Conservation (phyloP, 169 alveolate species). For the Neospora caninum region DNA sequence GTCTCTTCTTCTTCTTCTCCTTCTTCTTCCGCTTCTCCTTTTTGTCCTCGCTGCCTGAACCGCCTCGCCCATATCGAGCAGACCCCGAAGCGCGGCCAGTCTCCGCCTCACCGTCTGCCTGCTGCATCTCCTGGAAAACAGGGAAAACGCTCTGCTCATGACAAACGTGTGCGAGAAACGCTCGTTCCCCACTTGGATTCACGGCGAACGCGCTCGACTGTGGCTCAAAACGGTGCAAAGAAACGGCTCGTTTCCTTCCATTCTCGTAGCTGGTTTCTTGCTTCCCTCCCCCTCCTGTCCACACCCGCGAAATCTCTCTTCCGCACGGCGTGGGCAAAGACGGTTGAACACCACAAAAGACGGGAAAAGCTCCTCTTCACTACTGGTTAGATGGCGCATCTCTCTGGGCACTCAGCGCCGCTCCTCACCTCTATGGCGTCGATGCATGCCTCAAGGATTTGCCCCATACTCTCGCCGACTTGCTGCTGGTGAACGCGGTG, state of each 20-base stretch:
- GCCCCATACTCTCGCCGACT: constrained; percentile 15
- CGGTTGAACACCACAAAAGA: not conserved
- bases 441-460: constrained; percentile 5
- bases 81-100: not conserved
- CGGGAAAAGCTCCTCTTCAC: too few species aligned
- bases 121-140: not conserved
- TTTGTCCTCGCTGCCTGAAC: not conserved
- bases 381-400: too few species aligned
- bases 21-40: constrained; percentile 9
- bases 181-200: too few species aligned
- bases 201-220: too few species aligned
- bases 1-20: constrained; percentile 6
- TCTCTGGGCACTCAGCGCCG: not conserved
- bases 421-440: constrained; percentile 39
- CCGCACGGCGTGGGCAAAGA: too few species aligned
- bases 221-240: too few species aligned
- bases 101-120: not conserved
- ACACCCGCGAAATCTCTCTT: too few species aligned
- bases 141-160: too few species aligned
- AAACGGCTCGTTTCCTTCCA: too few species aligned
- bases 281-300: too few species aligned
- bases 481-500: constrained; percentile 1
- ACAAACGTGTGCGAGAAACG: too few species aligned
- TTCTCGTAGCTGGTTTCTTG: too few species aligned
- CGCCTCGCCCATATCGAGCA: not conserved